Percentiles rank a stretch among this genome's conserved stretches.
Conservation (phyloP, 164 flowering plant species). For the Cinnamomum micranthum region DNA sequence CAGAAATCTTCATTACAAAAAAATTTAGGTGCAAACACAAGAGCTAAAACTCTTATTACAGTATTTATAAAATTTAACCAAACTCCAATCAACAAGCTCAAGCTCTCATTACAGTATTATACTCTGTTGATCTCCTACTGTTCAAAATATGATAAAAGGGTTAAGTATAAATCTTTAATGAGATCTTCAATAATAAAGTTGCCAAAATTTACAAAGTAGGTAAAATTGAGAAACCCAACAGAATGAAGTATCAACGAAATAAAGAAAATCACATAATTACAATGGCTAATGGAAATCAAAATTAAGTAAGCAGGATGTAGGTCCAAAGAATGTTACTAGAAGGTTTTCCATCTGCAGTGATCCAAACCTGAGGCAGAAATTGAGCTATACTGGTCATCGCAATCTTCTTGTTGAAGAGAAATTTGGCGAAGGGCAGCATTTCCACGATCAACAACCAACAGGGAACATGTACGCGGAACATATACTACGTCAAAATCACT, state of each 20-base stretch:
- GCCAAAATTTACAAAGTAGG: background rate
- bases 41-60: no score
- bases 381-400: slow-evolving; percentile 65
- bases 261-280: no score
- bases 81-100: no score
- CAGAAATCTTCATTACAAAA: no score
- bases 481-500: slow-evolving; percentile 91
- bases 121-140: background rate
- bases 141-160: background rate
- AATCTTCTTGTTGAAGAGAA: slow-evolving; percentile 77
- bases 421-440: slow-evolving; percentile 99
- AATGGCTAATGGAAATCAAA: background rate
- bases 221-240: background rate
- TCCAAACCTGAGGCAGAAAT: slow-evolving; percentile 66
- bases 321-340: background rate
- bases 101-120: no score
- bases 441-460: slow-evolving; percentile 90
- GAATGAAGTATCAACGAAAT: background rate
- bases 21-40: no score
- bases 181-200: background rate
- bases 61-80: no score
- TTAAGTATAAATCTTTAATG: background rate
- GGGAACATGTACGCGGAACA: slow-evolving; percentile 77
- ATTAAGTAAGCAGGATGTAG: background rate
- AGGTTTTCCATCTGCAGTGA: background rate